Percentiles rank a stretch among this genome's conserved stretches.
These are phyloP conservation scores for Cyamopsis tetragonoloba DNA, from an alignment of 306 rosid genomes.

Conservation along the genomic window DNA sequence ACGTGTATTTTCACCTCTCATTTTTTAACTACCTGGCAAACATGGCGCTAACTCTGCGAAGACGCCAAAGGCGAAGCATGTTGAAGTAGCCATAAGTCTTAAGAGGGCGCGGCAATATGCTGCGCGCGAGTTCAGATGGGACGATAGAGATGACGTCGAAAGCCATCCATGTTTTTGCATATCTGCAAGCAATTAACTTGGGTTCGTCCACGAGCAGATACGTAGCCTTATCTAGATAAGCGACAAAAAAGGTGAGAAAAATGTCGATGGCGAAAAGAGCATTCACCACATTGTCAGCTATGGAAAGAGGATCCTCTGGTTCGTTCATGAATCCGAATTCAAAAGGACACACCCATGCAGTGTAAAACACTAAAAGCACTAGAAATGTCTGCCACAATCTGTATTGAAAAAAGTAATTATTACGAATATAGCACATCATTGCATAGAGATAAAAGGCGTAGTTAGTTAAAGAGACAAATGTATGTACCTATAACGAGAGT, in stretches of 20 bases:
- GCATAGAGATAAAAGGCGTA: no score
- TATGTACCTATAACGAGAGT: conserved; percentile 48
- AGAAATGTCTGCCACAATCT: conserved; percentile 62
- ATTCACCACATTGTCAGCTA: conserved; percentile 62
- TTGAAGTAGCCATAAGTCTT: conserved; percentile 58
- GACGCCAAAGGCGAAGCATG: conserved; percentile 86
- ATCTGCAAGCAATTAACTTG: conserved; percentile 47
- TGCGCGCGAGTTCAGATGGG: conserved; percentile 50
- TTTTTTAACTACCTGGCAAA: conserved; percentile 58
- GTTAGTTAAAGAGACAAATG: no score
- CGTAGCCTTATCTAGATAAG: conserved; percentile 57
- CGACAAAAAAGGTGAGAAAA: conserved; percentile 65
- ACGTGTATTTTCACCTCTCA: no score
- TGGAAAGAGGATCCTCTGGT: conserved; percentile 24
- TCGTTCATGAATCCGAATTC: conserved; percentile 66
- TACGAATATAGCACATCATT: no score
- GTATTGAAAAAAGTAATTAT: conserved; percentile 8
- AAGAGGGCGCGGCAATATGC: conserved; percentile 31
- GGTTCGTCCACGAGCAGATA: conserved; percentile 50
- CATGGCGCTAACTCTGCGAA: conserved; percentile 64
- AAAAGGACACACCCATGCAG: conserved; percentile 78
- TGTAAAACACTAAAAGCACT: conserved; percentile 56
- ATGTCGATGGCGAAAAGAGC: conserved; percentile 55
- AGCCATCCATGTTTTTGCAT: conserved; percentile 56
- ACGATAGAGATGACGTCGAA: conserved; percentile 60